phyloP scores from a whole-genome alignment of 1,284 basidiomycete species.

The Xerocomus nothofagi region DNA sequence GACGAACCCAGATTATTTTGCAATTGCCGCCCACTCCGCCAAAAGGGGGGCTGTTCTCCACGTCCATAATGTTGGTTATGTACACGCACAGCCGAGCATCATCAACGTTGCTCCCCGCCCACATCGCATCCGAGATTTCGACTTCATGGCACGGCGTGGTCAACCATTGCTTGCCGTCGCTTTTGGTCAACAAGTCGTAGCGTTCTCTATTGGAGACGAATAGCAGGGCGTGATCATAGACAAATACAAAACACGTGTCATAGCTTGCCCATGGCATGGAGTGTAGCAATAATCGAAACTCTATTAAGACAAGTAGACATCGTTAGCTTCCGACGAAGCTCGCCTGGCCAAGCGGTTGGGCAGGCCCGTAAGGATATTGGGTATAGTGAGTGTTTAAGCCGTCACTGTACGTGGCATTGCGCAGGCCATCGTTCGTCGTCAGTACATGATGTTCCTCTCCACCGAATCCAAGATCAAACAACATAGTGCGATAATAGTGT shows the following conservation, averaged over 20 bases:
- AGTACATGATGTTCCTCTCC: constrained; percentile 39
- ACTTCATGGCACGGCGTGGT: constrained; percentile 60
- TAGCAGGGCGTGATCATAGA: constrained; percentile 3
- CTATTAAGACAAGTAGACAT: constrained; percentile 4
- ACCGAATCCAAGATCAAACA: constrained; percentile 64
- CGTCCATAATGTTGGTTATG: constrained; percentile 63
- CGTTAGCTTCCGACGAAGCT: constrained; percentile 27
- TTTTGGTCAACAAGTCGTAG: constrained; percentile 53
- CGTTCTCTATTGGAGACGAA: constrained; percentile 54
- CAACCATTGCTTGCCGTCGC: constrained; percentile 67
- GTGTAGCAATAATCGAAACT: constrained; percentile 4
- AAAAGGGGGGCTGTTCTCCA: constrained; percentile 64
- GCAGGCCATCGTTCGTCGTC: constrained; percentile 24
- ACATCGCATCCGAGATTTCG: constrained; percentile 68
- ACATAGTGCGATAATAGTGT: constrained; percentile 70
- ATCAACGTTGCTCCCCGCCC: constrained; percentile 60
- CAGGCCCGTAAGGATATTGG: constrained; percentile 33
- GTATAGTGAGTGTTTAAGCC: constrained; percentile 30
- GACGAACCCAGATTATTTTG: constrained; percentile 73
- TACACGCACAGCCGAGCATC: constrained; percentile 60
- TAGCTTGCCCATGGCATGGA: constrained; percentile 16
- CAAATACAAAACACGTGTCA: constrained; percentile 20
- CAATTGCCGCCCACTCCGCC: constrained; percentile 60
- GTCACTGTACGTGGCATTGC: constrained; percentile 28
- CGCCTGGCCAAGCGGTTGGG: constrained; percentile 27